These are phyloP conservation scores for Gossypium thurberi DNA, from an alignment of 345 rosid species.

Conservation along the genomic window DNA sequence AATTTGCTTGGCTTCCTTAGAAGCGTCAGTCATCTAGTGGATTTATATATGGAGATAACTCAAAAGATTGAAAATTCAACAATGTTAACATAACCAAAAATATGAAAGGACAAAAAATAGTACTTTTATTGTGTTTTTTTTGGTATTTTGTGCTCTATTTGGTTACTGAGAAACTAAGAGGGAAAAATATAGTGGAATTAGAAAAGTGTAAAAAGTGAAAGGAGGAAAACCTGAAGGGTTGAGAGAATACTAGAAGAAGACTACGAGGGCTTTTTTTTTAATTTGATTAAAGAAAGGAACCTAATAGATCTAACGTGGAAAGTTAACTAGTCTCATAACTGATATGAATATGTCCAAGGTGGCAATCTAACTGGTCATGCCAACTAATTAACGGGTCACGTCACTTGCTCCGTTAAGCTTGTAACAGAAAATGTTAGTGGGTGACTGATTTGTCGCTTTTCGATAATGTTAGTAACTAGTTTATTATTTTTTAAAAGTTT, in stretches of 20 bases:
- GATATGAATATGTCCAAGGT: too few species aligned
- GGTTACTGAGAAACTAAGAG: background rate
- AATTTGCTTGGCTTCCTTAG: constrained; percentile 68
- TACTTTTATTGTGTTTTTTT: background rate
- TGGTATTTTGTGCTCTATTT: background rate
- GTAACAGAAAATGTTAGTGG: rapidly evolving
- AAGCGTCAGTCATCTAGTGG: constrained; percentile 50
- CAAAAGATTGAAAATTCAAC: constrained; percentile 29
- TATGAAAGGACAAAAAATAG: background rate
- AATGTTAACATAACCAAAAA: constrained; percentile 8
- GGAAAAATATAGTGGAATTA: background rate
- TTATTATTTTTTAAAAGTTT: too few species aligned
- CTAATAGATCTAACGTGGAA: too few species aligned
- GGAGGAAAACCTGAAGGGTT: background rate
- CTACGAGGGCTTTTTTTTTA: background rate
- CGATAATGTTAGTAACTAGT: rapidly evolving
- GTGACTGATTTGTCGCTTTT: rapidly evolving
- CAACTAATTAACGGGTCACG: too few species aligned
- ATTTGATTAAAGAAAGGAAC: background rate
- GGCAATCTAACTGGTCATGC: rapidly evolving
- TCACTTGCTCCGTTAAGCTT: too few species aligned
- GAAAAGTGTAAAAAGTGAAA: background rate
- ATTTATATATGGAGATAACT: constrained; percentile 16
- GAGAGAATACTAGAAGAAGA: background rate
- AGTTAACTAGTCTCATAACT: too few species aligned